Evolutionary conservation across 2,329 filamentous ascomycete species (phyloP), one percentile per base, ranked within the genome.

Genomic region (Microsporum ferrugineum): DNA sequence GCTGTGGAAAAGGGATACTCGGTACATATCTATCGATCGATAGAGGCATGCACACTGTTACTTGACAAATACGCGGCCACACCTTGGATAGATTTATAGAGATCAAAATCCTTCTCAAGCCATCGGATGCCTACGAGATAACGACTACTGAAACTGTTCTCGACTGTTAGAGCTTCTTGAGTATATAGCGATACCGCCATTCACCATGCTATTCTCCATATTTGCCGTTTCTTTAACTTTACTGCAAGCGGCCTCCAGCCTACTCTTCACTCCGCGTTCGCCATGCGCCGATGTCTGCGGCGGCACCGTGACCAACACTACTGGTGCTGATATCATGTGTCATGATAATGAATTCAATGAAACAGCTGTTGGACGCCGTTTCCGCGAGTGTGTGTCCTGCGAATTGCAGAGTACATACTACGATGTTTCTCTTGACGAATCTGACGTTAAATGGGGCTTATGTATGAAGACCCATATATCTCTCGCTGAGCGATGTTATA

Each of bases 391-490:
- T 53, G 67, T 78, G 51, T 69, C 69, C 6, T 79, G 77, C 63
- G 68, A 74, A 61, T 66, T 79, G 64, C 64, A 71, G 27, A 78
- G 76, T 60, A 70, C 68, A 3, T 75, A 71, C 60, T 64, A 67
- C 17, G 69, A 76, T 63, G 59, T 64, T 1, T 53, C 51, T 0
- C 70, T 68, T 1, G 73, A 72, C 29, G 70, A 76, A 62, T 71
- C 76, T 17, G 77, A 79, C 65, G 73, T 78, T 7, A 67, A 73
- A 64, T 79, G 75, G 76, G 76, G 72, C 41, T 67, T 79, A 51
- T 76, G 77, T 79, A 75, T 64, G 57, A 55, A 39, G 5, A 12
- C 17, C 39, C 41, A 10, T 36, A 27, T 53, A 12, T 7, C 47
- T 31, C 41, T 51, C 5, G 17, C 39, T n/a, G 3, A 6, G 39